These are phyloP conservation scores for Fennellomyces sp. DNA, from an alignment of 371 early-diverging fungal genomes.

Conservation along the genomic window DNA sequence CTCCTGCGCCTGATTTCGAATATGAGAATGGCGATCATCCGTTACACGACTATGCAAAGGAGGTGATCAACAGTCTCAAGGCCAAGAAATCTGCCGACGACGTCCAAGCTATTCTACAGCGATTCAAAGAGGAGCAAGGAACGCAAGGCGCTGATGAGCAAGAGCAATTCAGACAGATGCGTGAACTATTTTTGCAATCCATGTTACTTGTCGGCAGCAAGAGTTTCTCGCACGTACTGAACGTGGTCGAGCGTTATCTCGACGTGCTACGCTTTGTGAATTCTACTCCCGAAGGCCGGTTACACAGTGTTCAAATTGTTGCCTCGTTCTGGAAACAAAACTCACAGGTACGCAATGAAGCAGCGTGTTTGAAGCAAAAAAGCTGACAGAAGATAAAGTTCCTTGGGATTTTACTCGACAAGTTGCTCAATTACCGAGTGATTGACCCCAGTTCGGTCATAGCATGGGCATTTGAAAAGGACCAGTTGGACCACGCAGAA, in stretches of 20 bases:
- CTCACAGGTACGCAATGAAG: slow-evolving; percentile 53
- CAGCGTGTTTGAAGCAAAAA: background rate
- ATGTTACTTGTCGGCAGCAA: slow-evolving; percentile 87
- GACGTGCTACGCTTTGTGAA: slow-evolving; percentile 68
- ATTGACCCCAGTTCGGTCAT: slow-evolving; percentile 84
- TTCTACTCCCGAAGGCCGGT: slow-evolving; percentile 55
- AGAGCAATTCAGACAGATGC: slow-evolving; percentile 52
- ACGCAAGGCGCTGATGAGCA: slow-evolving; percentile 32
- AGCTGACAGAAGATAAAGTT: slow-evolving; percentile 47
- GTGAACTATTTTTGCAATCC: slow-evolving; percentile 80
- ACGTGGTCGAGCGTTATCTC: slow-evolving; percentile 85
- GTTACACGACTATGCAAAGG: slow-evolving; percentile 60
- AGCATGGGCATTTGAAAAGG: slow-evolving; percentile 71
- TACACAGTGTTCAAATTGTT: slow-evolving; percentile 77
- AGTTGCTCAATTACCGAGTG: slow-evolving; percentile 90
- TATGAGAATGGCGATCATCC: slow-evolving; percentile 57
- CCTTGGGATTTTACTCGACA: slow-evolving; percentile 86
- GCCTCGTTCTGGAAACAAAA: slow-evolving; percentile 85
- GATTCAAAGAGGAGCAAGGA: slow-evolving; percentile 41
- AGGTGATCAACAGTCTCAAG: slow-evolving; percentile 60
- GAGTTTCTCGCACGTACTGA: slow-evolving; percentile 91
- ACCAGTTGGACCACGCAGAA: slow-evolving; percentile 57
- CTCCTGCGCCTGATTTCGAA: slow-evolving; percentile 74
- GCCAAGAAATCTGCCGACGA: slow-evolving; percentile 69
- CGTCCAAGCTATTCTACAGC: slow-evolving; percentile 51